Percentiles rank a stretch among this genome's conserved stretches.
These are phyloP conservation scores for Aureobasidium sp. DNA, from an alignment of 2,329 filamentous ascomycete species.

Conservation along the genomic window DNA sequence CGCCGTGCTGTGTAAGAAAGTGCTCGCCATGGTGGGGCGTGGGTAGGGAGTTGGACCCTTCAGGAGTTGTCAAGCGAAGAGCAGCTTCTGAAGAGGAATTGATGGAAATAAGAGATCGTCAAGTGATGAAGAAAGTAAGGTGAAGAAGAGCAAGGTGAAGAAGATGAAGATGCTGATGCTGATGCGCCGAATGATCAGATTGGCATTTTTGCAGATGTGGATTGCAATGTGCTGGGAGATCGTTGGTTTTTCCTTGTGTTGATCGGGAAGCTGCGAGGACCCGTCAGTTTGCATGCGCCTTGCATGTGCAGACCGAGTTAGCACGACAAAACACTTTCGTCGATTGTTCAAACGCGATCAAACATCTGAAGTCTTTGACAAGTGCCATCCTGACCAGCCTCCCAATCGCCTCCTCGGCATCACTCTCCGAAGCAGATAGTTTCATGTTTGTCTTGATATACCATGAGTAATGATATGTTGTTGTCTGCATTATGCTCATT, in stretches of 20 bases:
- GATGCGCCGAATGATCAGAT: background rate
- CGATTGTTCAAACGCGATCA: background rate
- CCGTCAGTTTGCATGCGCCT: background rate
- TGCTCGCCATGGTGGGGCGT: slow-evolving; percentile 17
- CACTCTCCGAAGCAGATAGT: background rate
- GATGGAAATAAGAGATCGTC: background rate
- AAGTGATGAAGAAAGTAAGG: background rate
- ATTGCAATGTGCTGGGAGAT: background rate
- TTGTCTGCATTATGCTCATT: background rate
- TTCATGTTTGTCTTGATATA: background rate
- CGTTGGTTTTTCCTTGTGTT: background rate
- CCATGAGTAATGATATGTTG: background rate
- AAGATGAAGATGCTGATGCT: too few species aligned
- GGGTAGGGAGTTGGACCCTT: background rate
- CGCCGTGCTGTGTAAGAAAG: slow-evolving; percentile 23
- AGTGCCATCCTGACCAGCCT: background rate
- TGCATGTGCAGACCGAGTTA: background rate
- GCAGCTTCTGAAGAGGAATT: background rate
- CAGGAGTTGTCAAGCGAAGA: background rate
- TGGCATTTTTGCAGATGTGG: background rate
- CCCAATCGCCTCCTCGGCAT: background rate
- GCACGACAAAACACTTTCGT: background rate
- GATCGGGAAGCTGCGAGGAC: background rate
- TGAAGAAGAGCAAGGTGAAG: background rate
- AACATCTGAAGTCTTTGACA: background rate